A percentile compares a stretch with the other conserved stretches of the same genome.
Evolutionary conservation across 352 stramenopile genomes (phyloP).

Genomic region (Phytophthora fragariae): DNA sequence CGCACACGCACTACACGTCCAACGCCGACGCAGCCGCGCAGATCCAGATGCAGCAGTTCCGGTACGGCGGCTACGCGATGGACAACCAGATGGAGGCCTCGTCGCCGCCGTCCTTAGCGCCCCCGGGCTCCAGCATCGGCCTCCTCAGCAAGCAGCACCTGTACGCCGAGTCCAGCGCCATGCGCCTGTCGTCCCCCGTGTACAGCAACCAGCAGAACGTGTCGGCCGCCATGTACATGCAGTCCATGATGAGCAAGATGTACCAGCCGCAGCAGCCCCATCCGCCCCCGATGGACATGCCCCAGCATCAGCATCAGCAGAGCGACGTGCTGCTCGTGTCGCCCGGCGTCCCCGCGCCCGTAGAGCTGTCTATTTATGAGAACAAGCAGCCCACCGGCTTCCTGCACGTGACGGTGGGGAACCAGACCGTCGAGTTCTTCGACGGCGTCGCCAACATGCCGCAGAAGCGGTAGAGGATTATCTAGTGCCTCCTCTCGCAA

Average conservation of each 20-base stretch:
- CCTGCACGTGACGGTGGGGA: constrained; percentile 80
- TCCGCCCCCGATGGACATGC: constrained; percentile 47
- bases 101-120: constrained; percentile 46
- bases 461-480: constrained; percentile 67
- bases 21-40: constrained; percentile 51
- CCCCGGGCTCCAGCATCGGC: constrained; percentile 49
- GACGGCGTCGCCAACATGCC: constrained; percentile 87
- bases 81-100: constrained; percentile 48
- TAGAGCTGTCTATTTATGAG: constrained; percentile 88
- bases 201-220: constrained; percentile 39
- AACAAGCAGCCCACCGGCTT: constrained; percentile 84
- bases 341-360: constrained; percentile 70
- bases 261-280: constrained; percentile 67
- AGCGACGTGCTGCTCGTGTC: constrained; percentile 71
- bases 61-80: constrained; percentile 57
- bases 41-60: constrained; percentile 66
- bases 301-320: constrained; percentile 15
- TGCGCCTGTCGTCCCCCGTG: constrained; percentile 34
- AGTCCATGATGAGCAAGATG: constrained; percentile 70
- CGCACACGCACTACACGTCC: constrained; percentile 74
- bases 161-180: constrained; percentile 37
- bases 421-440: constrained; percentile 87
- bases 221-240: constrained; percentile 59
- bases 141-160: constrained; percentile 47
- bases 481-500: not conserved